A percentile compares a stretch with the other conserved stretches of the same genome.
Conservation (phyloP, 1,284 basidiomycete genomes). For the Earliella scabrosa region DNA sequence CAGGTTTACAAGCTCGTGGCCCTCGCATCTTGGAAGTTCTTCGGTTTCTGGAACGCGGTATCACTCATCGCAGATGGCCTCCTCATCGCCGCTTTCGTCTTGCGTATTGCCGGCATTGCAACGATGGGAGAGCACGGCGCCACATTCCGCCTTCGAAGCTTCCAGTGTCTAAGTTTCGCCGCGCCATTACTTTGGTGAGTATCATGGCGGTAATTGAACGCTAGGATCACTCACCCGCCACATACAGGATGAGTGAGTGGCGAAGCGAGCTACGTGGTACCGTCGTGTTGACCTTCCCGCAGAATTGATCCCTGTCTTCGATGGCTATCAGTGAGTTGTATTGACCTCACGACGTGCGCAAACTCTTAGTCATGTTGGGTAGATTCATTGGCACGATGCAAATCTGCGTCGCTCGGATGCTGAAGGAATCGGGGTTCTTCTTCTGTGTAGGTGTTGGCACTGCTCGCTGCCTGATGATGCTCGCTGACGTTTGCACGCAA, state of each 20-base stretch:
- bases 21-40: constrained; percentile 70
- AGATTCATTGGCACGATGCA: constrained; percentile 87
- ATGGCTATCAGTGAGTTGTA: constrained; percentile 70
- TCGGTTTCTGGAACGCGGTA: constrained; percentile 84
- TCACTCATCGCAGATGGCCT: constrained; percentile 75
- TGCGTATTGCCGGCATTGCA: constrained; percentile 71
- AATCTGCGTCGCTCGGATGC: constrained; percentile 87
- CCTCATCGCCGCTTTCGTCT: constrained; percentile 71
- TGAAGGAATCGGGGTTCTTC: constrained; percentile 93
- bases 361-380: neutral
- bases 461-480: constrained; percentile 1
- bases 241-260: constrained; percentile 75
- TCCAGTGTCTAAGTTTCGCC: constrained; percentile 87
- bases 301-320: constrained; percentile 83
- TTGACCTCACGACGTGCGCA: neutral
- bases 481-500: constrained; percentile 32
- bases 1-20: constrained; percentile 70
- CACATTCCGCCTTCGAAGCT: constrained; percentile 67
- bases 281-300: constrained; percentile 19
- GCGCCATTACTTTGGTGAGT: constrained; percentile 85
- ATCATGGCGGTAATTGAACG: neutral
- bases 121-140: constrained; percentile 45
- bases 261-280: too few species aligned
- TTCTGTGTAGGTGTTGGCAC: constrained; percentile 63
- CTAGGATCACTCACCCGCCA: neutral